A percentile compares a stretch with the other conserved stretches of the same genome.
Conservation (phyloP, 139 green algal genomes). For the Microglena sp. region DNA sequence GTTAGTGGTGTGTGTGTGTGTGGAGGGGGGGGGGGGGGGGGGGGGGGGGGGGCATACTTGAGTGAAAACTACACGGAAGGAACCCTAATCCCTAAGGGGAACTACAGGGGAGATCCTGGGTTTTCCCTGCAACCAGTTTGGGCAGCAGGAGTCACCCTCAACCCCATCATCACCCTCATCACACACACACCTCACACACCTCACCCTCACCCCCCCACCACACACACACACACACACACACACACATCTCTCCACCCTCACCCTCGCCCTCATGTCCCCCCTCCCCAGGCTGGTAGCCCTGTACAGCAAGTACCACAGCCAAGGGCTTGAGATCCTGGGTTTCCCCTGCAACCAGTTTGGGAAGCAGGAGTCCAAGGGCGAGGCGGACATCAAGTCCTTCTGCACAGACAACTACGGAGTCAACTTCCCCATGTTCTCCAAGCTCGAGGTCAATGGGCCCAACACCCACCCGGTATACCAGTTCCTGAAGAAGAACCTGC, state of each 20-base stretch:
- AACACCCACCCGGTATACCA: constrained; percentile 44
- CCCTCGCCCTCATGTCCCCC: not conserved
- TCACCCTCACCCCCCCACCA: no score
- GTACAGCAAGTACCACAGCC: constrained; percentile 50
- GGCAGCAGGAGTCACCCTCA: no score
- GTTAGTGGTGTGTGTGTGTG: no score
- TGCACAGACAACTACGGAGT: constrained; percentile 38
- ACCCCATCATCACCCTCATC: no score
- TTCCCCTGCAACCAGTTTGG: constrained; percentile 37
- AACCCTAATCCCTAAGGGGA: no score
- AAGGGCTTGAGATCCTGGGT: constrained; percentile 59
- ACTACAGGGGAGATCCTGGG: no score
- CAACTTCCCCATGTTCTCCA: constrained; percentile 47
- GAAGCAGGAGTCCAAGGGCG: not conserved
- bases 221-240: no score
- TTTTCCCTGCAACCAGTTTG: not conserved
- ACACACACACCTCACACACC: no score
- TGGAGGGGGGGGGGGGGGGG: no score
- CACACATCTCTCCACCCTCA: not conserved
- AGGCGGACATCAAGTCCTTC: constrained; percentile 57
- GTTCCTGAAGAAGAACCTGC: constrained; percentile 52
- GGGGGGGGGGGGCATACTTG: no score
- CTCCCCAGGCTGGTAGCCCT: constrained; percentile 36
- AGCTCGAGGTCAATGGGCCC: constrained; percentile 57
- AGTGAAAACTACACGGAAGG: no score